These are phyloP conservation scores for Candida vartiovaarae DNA, from an alignment of 805 yeast genomes.

Conservation along the genomic window DNA sequence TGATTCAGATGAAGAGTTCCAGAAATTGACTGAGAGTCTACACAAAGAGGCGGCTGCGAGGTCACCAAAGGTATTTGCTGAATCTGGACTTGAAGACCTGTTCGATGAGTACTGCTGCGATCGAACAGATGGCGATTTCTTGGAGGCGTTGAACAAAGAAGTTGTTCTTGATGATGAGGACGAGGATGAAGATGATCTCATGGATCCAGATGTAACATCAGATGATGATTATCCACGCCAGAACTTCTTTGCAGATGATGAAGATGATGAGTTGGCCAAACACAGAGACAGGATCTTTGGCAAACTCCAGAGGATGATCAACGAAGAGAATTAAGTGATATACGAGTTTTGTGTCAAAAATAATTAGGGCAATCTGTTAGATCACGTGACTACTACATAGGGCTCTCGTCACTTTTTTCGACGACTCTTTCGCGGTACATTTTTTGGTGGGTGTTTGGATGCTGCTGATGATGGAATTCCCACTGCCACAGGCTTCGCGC, in stretches of 20 bases:
- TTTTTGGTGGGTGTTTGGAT: slow-evolving; percentile 6
- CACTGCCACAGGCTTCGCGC: neutral
- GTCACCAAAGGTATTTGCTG: slow-evolving; percentile 1
- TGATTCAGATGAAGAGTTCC: slow-evolving; percentile 11
- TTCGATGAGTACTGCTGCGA: slow-evolving; percentile 68
- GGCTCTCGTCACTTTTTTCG: neutral
- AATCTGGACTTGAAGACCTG: slow-evolving; percentile 27
- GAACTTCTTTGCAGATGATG: slow-evolving; percentile 49
- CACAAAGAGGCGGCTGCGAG: slow-evolving; percentile 7
- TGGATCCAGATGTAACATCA: slow-evolving; percentile 24
- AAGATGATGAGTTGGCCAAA: slow-evolving; percentile 52
- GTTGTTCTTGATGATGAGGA: slow-evolving; percentile 21
- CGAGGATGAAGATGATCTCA: slow-evolving; percentile 56
- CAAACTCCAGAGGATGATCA: slow-evolving; percentile 47
- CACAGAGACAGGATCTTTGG: slow-evolving; percentile 61
- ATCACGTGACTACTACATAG: neutral
- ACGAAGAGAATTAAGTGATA: slow-evolving; percentile 23
- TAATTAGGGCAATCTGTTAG: neutral
- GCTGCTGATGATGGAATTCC: neutral
- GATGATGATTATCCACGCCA: slow-evolving; percentile 35
- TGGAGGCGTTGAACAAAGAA: slow-evolving; percentile 26
- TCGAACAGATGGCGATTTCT: slow-evolving; percentile 35
- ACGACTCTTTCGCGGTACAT: neutral
- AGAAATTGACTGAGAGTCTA: slow-evolving; percentile 11
- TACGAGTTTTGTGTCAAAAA: neutral